Evolutionary conservation across 202 grass and related monocot genomes (phyloP), one percentile per base, ranked within the genome.

Genomic region (Bolboschoenoplectus hybrid): DNA sequence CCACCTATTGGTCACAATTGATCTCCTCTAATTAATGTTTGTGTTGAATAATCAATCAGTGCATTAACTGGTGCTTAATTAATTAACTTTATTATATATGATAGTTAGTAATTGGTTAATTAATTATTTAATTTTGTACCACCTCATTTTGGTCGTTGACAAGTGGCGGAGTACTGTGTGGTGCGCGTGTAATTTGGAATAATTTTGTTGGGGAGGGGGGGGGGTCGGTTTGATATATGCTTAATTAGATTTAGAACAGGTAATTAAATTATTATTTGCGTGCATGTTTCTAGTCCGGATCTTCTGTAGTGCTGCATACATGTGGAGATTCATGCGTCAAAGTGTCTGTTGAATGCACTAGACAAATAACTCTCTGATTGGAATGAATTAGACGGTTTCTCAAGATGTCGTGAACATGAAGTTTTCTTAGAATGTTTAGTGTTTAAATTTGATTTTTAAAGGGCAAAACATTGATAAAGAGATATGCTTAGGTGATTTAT

Each of bases 121-220:
- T 49, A 65, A 39, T 64, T 34, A 1, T 19, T 55, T 58, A 58
- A 61, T 61, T 61, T 61, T 63, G 34, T 49, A 82, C 57, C 45
- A 69, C 32, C 65, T 67, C 35, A 26, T 53, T 84, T 16, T 84
- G 60, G 64, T 84, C 43, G 45, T 84, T 84, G 81, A 84, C 81
- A 13, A 46, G 81, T 84, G 81, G 64, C 64, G 6, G 35, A 50
- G 32, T 38, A 34, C 47, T 78, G 52, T 78, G 50, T 38, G 41
- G 9, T 84, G 81, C 81, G 57, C 63, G 81, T 70, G 81, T 70
- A 68, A 67, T 60, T 57, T 78, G 32, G 26, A 26, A 0, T 63
- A 63, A 40, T 17, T 20, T 41, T 41, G 1, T 81, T 81, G 2
- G 44, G 40, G n/a, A 44, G 61, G n/a, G 53, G 17, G 49, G 52